These are phyloP conservation scores for Boletus coccyginus DNA, from an alignment of 768 basidiomycete genomes.

Conservation along the genomic window DNA sequence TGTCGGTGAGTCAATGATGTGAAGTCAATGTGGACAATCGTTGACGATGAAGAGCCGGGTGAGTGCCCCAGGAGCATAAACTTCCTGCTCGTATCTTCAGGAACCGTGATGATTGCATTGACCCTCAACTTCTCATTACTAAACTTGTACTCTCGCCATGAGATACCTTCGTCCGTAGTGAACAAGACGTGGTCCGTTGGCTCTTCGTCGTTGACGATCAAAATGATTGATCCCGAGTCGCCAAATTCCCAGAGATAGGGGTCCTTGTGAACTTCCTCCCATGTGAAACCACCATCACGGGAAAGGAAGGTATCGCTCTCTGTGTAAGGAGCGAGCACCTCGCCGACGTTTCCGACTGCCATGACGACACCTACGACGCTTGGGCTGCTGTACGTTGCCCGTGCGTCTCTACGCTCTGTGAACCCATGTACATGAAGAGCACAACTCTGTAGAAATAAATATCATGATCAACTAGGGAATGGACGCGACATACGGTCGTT, in stretches of 20 bases:
- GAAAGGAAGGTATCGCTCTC: slow-evolving; percentile 96
- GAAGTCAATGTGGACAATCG: slow-evolving; percentile 88
- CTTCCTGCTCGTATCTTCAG: slow-evolving; percentile 83
- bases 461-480: background rate
- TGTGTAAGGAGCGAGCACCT: slow-evolving; percentile 70
- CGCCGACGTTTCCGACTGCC: slow-evolving; percentile 96
- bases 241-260: slow-evolving; percentile 98
- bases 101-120: slow-evolving; percentile 78
- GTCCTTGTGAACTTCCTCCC: slow-evolving; percentile 98
- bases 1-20: slow-evolving; percentile 65
- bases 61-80: slow-evolving; percentile 81
- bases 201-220: slow-evolving; percentile 95
- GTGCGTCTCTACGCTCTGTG: slow-evolving; percentile 86
- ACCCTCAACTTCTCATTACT: slow-evolving; percentile 69
- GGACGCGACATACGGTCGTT: slow-evolving; percentile 47
- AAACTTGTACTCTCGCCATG: slow-evolving; percentile 89
- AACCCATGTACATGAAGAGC: slow-evolving; percentile 92
- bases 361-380: slow-evolving; percentile 90
- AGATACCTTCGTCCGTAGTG: slow-evolving; percentile 84
- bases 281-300: slow-evolving; percentile 94
- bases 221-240: slow-evolving; percentile 90
- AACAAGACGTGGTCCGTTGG: slow-evolving; percentile 87
- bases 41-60: slow-evolving; percentile 40
- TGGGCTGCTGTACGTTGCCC: slow-evolving; percentile 92
- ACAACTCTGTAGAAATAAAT: slow-evolving; percentile 55